Base-by-base conservation (phyloP, 2,329 filamentous ascomycete genomes). In the Immersiporthe knoxdaviesiana region DNA sequence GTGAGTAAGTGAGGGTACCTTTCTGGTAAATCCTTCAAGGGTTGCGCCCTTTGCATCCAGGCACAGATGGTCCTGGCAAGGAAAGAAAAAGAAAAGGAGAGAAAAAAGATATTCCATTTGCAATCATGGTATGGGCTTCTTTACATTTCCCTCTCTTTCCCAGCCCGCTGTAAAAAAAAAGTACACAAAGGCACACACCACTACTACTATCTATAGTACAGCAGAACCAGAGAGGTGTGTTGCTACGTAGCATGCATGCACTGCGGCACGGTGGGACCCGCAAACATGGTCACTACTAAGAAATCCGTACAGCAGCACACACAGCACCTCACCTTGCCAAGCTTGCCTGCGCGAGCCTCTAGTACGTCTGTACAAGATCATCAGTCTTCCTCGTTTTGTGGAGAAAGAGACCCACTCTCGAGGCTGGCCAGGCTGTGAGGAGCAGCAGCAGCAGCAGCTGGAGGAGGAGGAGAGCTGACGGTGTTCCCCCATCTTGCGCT, bases 341-440 rank as follows among this genome's bases (percentile, higher is more conserved):
- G n/a, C n/a, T 54, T 24, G 12, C 14, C 56, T 24, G 56, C 18
- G 30, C 21, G 56, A 59, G 14, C 56, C 32, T 7, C 56, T 59
- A 32, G 16, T n/a, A n/a, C n/a, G n/a, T n/a, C n/a, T n/a, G n/a
- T n/a, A n/a, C n/a, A 14, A 37, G 32, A 37, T n/a, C 16, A 12
- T 24, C 56, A 21, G 56, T 37, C 6, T 11, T 37, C 21, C 18
- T n/a, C 30, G 12, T 56, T 30, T 18, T 37, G 30, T 59, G 56
- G 56, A 30, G 32, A n/a, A 32, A 35, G 41, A 44, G 41, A 59
- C 56, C 56, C 56, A 35, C 18, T 24, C 32, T 37, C 32, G 18
- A 59, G 32, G 56, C 56, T 37, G 16, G 56, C 30, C 56, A 24
- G 56, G 56, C 56, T 59, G 56, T 59, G 30, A 59, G 56, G n/a